phyloP scores from a whole-genome alignment of 441 rosid genomes.

The Pelargonium citronellum region DNA sequence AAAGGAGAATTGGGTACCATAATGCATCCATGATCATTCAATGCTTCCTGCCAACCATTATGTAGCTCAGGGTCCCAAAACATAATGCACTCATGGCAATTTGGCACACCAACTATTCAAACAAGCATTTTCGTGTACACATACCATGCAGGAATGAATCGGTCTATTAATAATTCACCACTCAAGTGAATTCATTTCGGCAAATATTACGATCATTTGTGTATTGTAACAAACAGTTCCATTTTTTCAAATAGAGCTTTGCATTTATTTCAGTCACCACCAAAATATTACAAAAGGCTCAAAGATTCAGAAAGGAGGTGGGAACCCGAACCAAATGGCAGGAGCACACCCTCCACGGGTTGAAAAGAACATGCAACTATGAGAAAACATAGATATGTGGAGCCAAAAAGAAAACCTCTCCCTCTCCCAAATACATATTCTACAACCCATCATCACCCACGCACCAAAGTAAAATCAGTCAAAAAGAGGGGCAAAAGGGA shows the following conservation, averaged over 20 bases:
- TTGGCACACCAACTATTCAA: too few relatives aligned
- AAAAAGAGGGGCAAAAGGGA: background rate
- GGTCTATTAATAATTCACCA: too few relatives aligned
- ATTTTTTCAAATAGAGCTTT: background rate
- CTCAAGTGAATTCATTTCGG: too few relatives aligned
- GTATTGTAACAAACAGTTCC: too few relatives aligned
- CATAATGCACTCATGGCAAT: too few relatives aligned
- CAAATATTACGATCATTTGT: too few relatives aligned
- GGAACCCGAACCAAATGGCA: constrained; percentile 14
- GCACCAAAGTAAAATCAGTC: background rate
- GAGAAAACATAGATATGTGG: constrained; percentile 17
- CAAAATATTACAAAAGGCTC: constrained; percentile 31
- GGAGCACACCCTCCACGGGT: constrained; percentile 11
- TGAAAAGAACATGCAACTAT: constrained; percentile 26
- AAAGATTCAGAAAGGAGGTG: constrained; percentile 15
- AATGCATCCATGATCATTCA: too few relatives aligned
- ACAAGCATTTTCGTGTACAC: too few relatives aligned
- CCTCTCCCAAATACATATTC: constrained; percentile 30
- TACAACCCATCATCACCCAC: constrained; percentile 28
- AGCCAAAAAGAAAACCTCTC: constrained; percentile 21
- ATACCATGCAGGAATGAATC: too few relatives aligned
- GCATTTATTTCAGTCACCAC: constrained; percentile 20
- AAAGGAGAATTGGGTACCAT: too few relatives aligned
- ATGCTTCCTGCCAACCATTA: too few relatives aligned
- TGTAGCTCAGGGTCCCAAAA: too few relatives aligned